These are phyloP conservation scores for Trapa bicornis DNA, from an alignment of 345 rosid genomes.

Conservation along the genomic window DNA sequence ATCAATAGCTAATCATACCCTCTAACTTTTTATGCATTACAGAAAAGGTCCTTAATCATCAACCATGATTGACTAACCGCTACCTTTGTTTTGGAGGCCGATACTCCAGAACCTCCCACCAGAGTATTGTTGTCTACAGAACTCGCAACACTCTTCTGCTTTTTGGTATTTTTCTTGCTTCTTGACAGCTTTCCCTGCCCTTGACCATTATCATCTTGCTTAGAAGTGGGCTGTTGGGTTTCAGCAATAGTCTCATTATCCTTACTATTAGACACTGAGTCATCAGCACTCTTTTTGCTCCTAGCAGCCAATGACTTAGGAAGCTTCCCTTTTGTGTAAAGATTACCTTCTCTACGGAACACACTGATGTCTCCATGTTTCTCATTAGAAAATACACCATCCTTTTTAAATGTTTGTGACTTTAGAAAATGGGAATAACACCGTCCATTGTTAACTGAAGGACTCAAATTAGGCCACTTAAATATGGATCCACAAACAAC, in stretches of 20 bases:
- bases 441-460: not conserved
- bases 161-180: constrained; percentile 23
- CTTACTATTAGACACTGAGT: not conserved
- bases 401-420: not conserved
- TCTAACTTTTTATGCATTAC: not conserved
- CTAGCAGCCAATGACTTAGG: constrained; percentile 24
- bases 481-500: not conserved
- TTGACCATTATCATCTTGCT: constrained; percentile 17
- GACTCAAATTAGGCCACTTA: constrained; percentile 4
- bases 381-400: not conserved
- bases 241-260: constrained; percentile 1
- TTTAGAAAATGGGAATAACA: constrained; percentile 1
- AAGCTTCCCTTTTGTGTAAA: not conserved
- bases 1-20: not conserved
- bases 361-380: not conserved
- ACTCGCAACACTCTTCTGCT: constrained; percentile 15
- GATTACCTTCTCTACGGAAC: not conserved
- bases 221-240: constrained; percentile 16
- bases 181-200: constrained; percentile 26
- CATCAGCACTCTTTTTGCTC: constrained; percentile 5
- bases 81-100: constrained; percentile 19
- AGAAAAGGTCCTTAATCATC: not conserved
- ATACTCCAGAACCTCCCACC: constrained; percentile 17
- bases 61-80: constrained; percentile 14
- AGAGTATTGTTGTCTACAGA: constrained; percentile 12